Evolutionary conservation across 225 moss, liverwort and hornwort species (phyloP).

Genomic region (Marchantia paleacea): DNA sequence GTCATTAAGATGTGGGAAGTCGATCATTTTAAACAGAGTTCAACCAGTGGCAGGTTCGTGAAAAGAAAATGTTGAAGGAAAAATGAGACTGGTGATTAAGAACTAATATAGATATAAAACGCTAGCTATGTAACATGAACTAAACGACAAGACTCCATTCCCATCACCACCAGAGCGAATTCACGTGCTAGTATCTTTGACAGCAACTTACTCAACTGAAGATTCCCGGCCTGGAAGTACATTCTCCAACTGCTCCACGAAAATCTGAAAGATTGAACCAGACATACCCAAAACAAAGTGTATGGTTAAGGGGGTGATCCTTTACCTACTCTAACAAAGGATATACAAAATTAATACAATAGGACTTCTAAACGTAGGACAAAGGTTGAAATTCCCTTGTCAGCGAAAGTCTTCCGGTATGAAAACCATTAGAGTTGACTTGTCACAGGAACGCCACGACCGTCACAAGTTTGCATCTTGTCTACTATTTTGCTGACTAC

Average conservation of each 20-base stretch:
- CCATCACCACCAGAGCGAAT: not conserved
- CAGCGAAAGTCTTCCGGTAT: not conserved
- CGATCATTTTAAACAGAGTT: not conserved
- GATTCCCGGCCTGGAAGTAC: conserved; percentile 82
- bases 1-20: not conserved
- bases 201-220: conserved; percentile 66
- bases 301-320: conserved; percentile 18
- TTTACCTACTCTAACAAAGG: not conserved
- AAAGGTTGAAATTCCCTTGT: not conserved
- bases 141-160: not conserved
- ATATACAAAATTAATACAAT: not conserved
- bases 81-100: not conserved
- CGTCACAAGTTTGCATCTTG: not conserved
- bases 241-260: conserved; percentile 96
- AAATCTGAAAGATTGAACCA: conserved; percentile 57
- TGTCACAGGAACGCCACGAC: not conserved
- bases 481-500: not conserved
- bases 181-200: not conserved
- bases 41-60: not conserved
- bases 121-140: not conserved
- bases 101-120: not conserved
- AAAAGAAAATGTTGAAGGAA: not conserved
- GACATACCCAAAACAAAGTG: conserved; percentile 17
- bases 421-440: not conserved
- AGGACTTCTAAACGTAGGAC: not conserved